A percentile compares a stretch with the other conserved stretches of the same genome.
Evolutionary conservation across 2,329 filamentous ascomycete genomes (phyloP).

Genomic region (Arthrinium puccinioides): DNA sequence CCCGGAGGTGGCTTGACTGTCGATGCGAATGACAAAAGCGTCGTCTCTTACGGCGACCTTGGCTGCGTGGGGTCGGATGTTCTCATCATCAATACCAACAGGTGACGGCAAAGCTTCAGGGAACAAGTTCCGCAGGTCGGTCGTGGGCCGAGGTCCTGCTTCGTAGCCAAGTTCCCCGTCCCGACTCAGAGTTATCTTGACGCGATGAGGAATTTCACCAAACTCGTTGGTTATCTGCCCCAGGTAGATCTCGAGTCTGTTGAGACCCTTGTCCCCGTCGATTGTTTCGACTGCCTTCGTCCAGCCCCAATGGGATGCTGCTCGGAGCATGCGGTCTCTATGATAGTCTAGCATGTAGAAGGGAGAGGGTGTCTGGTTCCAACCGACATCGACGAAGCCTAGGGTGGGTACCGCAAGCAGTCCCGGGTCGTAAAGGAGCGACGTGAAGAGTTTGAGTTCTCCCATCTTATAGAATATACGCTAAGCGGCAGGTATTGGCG

Average conservation of each 20-base stretch:
- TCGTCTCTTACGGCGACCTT: slow-evolving; percentile 17
- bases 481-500: too few species aligned
- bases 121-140: slow-evolving; percentile 39
- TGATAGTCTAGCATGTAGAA: slow-evolving; percentile 79
- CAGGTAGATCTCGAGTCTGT: slow-evolving; percentile 32
- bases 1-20: slow-evolving; percentile 29
- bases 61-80: neutral
- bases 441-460: slow-evolving; percentile 59
- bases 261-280: slow-evolving; percentile 37
- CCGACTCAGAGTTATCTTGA: slow-evolving; percentile 48
- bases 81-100: neutral
- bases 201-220: slow-evolving; percentile 31
- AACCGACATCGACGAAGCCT: slow-evolving; percentile 35
- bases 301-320: slow-evolving; percentile 52
- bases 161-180: slow-evolving; percentile 40
- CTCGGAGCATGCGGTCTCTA: slow-evolving; percentile 66
- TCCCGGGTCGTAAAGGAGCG: slow-evolving; percentile 61
- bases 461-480: slow-evolving; percentile 8
- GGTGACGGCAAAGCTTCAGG: slow-evolving; percentile 43
- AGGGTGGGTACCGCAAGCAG: slow-evolving; percentile 37
- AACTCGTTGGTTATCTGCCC: slow-evolving; percentile 13
- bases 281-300: slow-evolving; percentile 34
- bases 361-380: slow-evolving; percentile 49
- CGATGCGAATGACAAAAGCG: slow-evolving; percentile 36
- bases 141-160: slow-evolving; percentile 16